Evolutionary conservation across 169 alveolate genomes (phyloP).

Genomic region (Plasmodium coatneyi): DNA sequence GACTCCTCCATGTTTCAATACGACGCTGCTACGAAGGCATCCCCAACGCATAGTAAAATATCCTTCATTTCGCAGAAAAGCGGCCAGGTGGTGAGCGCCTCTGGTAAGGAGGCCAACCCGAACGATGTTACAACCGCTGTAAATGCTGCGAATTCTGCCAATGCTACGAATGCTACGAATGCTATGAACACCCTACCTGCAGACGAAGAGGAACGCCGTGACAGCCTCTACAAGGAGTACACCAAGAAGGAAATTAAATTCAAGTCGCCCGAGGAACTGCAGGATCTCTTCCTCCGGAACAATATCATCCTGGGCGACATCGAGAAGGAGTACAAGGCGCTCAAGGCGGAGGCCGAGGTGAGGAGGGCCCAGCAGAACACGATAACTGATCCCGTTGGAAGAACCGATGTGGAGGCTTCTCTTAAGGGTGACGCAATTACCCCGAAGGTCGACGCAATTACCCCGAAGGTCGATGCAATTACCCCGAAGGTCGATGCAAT

Average conservation of each 20-base stretch:
- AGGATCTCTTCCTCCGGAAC: slow-evolving; percentile 79
- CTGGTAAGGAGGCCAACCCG: neutral
- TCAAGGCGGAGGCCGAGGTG: neutral
- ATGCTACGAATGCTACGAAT: neutral
- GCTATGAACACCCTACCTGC: neutral
- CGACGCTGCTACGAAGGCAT: neutral
- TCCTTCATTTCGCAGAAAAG: slow-evolving; percentile 5
- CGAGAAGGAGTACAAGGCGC: slow-evolving; percentile 47
- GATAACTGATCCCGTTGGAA: neutral
- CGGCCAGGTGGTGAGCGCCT: neutral
- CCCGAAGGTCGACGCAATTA: too few relatives aligned
- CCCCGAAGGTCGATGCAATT: too few relatives aligned
- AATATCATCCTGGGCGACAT: slow-evolving; percentile 78
- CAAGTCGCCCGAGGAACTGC: slow-evolving; percentile 94
- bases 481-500: too few relatives aligned
- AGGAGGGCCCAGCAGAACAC: neutral
- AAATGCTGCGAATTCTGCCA: neutral
- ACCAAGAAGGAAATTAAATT: slow-evolving; percentile 90
- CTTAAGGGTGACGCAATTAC: neutral
- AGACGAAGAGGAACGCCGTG: slow-evolving; percentile 17
- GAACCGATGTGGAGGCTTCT: neutral
- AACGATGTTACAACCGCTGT: neutral
- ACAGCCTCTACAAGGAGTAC: slow-evolving; percentile 25
- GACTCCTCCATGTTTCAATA: neutral
- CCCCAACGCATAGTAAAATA: neutral